These are phyloP conservation scores for Filobasidium floriforme DNA, from an alignment of 768 basidiomycete species.

Conservation along the genomic window DNA sequence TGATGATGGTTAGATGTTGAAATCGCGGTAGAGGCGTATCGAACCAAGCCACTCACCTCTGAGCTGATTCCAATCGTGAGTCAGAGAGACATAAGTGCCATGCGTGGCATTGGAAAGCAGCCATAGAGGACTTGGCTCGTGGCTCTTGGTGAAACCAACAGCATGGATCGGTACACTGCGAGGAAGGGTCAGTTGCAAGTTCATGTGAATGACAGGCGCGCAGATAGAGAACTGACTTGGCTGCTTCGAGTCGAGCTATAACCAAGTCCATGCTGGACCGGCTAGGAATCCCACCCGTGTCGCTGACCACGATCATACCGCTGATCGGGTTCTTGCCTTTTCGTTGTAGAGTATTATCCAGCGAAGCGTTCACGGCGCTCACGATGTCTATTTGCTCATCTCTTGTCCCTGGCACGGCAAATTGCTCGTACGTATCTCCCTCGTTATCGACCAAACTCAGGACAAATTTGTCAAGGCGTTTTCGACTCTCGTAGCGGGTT, in stretches of 20 bases:
- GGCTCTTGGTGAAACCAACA: constrained; percentile 91
- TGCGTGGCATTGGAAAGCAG: constrained; percentile 96
- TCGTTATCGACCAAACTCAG: constrained; percentile 53
- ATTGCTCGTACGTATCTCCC: constrained; percentile 53
- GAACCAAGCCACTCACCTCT: constrained; percentile 7
- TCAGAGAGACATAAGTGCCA: constrained; percentile 82
- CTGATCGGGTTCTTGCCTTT: constrained; percentile 83
- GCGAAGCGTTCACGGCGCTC: constrained; percentile 95
- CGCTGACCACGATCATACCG: constrained; percentile 86
- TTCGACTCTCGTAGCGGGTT: constrained; percentile 62
- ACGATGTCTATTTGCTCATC: constrained; percentile 97
- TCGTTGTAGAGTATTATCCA: constrained; percentile 90
- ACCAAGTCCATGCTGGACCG: constrained; percentile 98
- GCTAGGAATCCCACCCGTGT: constrained; percentile 82
- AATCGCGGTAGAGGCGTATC: constrained; percentile 9
- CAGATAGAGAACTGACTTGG: constrained; percentile 51
- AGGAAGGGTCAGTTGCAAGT: not conserved
- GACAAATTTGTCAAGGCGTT: constrained; percentile 67
- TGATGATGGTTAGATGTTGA: not conserved
- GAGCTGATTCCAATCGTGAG: constrained; percentile 13
- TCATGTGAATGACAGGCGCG: not conserved
- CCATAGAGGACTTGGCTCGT: constrained; percentile 97
- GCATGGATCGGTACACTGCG: constrained; percentile 80
- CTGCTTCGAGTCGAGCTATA: constrained; percentile 91
- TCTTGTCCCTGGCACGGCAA: constrained; percentile 63